Evolutionary conservation across 2,329 filamentous ascomycete species (phyloP).

Genomic region (Pseudophaeomoniella oleicola): DNA sequence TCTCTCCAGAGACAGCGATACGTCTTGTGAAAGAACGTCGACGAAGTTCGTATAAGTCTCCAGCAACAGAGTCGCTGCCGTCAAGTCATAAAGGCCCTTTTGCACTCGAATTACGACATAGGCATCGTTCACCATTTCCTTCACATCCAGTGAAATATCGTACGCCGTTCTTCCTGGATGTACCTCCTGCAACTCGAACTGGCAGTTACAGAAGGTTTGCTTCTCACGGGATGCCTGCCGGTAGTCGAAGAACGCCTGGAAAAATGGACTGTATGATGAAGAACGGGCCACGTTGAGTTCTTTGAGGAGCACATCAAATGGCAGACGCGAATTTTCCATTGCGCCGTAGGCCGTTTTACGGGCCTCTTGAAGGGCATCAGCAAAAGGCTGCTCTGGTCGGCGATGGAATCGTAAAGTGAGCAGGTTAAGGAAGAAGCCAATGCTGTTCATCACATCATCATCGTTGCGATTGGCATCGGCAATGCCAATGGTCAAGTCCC

Average conservation of each 20-base stretch:
- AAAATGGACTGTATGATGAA: conserved; percentile 27
- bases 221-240: conserved; percentile 16
- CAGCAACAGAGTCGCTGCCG: conserved; percentile 12
- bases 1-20: conserved; percentile 9
- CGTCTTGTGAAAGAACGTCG: conserved; percentile 8
- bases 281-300: conserved; percentile 27
- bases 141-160: not conserved
- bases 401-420: conserved; percentile 28
- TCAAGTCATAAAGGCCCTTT: conserved; percentile 13
- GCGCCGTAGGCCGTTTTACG: conserved; percentile 18
- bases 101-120: not conserved
- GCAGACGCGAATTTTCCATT: conserved; percentile 24
- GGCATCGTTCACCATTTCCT: not conserved
- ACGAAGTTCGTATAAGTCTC: conserved; percentile 13
- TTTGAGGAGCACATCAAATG: conserved; percentile 34
- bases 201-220: not conserved
- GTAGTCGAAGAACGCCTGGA: conserved; percentile 37
- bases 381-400: conserved; percentile 14
- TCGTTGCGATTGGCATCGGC: conserved; percentile 26
- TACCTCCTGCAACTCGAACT: not conserved
- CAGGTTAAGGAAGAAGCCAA: conserved; percentile 36
- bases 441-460: conserved; percentile 14
- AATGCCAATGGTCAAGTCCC: conserved; percentile 33
- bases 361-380: conserved; percentile 14
- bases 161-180: conserved; percentile 1